Conservation (phyloP, 371 early-diverging fungal species). For the Mortierella sp. region DNA sequence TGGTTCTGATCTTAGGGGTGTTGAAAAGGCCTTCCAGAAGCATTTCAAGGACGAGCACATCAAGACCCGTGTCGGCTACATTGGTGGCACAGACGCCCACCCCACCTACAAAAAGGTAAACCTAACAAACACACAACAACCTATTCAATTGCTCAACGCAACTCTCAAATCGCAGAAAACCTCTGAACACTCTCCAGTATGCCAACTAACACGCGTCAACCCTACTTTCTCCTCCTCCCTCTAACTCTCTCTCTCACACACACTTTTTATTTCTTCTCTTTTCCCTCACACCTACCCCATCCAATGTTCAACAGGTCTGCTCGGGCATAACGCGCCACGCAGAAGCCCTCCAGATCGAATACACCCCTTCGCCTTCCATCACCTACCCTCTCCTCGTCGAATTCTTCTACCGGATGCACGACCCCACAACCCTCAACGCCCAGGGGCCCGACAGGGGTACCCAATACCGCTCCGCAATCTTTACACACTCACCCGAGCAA, state of each 20-base stretch:
- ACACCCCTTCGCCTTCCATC: constrained; percentile 74
- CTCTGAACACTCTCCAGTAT: no score
- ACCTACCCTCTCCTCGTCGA: constrained; percentile 79
- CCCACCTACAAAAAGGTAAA: constrained; percentile 76
- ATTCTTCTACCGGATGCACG: constrained; percentile 91
- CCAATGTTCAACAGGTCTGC: constrained; percentile 63
- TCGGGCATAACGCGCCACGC: constrained; percentile 84
- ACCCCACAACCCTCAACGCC: constrained; percentile 66
- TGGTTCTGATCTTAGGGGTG: constrained; percentile 73
- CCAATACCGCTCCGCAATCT: constrained; percentile 92
- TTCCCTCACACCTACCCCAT: background rate
- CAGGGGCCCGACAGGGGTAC: constrained; percentile 81
- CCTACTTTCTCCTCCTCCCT: no score
- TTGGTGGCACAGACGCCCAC: constrained; percentile 72
- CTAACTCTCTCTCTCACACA: background rate
- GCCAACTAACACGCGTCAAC: no score
- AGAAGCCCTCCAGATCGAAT: constrained; percentile 85
- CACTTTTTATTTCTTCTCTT: background rate
- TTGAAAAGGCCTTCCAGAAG: constrained; percentile 84
- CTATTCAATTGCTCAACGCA: no score
- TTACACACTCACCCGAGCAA: constrained; percentile 83
- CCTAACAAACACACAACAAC: no score
- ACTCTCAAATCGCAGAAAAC: no score
- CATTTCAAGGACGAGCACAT: constrained; percentile 70
- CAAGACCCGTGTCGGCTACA: constrained; percentile 85